phyloP scores from a whole-genome alignment of 345 rosid genomes.

The Eucalyptus cloeziana region DNA sequence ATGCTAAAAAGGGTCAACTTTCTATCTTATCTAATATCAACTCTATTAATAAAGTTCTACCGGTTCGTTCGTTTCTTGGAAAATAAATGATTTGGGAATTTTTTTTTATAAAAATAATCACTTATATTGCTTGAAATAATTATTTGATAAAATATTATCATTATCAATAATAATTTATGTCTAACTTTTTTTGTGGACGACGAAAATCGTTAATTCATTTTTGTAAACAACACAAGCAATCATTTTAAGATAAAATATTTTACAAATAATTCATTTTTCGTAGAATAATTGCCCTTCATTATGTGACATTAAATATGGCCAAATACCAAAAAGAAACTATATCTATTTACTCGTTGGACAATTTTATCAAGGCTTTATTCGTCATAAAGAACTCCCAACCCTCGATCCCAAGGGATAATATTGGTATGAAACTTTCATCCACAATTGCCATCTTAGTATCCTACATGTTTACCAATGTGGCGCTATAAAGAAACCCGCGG shows the following conservation, averaged over 20 bases:
- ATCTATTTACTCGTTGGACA: neutral
- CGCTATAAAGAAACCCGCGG: neutral
- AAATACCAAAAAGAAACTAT: neutral
- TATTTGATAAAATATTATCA: neutral
- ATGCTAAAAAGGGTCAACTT: neutral
- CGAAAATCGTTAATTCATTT: neutral
- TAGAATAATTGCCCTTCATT: neutral
- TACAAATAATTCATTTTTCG: neutral
- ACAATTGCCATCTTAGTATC: neutral
- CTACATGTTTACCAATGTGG: neutral
- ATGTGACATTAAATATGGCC: neutral
- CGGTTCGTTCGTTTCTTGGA: fast-evolving
- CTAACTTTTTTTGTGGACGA: neutral
- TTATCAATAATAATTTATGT: neutral
- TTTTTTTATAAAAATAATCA: neutral
- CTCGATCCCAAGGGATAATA: neutral
- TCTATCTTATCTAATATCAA: neutral
- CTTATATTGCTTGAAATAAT: neutral
- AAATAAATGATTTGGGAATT: neutral
- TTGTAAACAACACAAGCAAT: neutral
- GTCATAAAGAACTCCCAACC: neutral
- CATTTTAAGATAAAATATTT: neutral
- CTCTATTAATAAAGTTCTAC: neutral
- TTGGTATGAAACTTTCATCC: neutral
- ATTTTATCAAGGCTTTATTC: neutral